Conservation (phyloP, 1,139 yeast species). For the Debaryomyces sp. region DNA sequence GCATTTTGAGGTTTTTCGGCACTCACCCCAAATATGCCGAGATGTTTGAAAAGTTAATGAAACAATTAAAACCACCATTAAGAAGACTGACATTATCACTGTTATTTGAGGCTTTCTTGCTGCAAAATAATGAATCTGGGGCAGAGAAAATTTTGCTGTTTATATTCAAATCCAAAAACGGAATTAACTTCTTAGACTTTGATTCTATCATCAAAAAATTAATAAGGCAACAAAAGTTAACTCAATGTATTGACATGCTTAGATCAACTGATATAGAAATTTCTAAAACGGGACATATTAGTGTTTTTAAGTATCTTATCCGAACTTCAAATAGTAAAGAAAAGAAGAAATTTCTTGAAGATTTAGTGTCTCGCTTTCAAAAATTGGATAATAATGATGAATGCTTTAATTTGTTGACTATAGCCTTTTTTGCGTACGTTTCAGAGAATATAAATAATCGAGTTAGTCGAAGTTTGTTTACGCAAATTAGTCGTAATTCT, state of each 20-base stretch:
- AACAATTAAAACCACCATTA: conserved; percentile 30
- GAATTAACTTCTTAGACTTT: conserved; percentile 30
- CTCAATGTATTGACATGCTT: conserved; percentile 27
- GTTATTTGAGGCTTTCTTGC: conserved; percentile 33
- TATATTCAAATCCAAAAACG: conserved; percentile 32
- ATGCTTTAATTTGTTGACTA: conserved; percentile 13
- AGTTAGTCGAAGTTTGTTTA: conserved; percentile 14
- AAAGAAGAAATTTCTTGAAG: conserved; percentile 14
- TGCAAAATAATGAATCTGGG: conserved; percentile 28
- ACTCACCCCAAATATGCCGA: conserved; percentile 6
- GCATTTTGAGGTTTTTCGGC: conserved; percentile 19
- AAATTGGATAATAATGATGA: conserved; percentile 15
- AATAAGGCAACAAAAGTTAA: conserved; percentile 26
- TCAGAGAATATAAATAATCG: conserved; percentile 14
- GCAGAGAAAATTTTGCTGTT: conserved; percentile 34
- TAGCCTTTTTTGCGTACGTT: conserved; percentile 14
- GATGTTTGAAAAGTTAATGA: conserved; percentile 23
- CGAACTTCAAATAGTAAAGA: conserved; percentile 1
- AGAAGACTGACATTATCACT: conserved; percentile 36
- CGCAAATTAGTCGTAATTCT: not conserved
- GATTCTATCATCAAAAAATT: conserved; percentile 29
- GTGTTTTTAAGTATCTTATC: conserved; percentile 22
- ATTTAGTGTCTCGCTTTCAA: conserved; percentile 14
- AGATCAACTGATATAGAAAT: conserved; percentile 20
- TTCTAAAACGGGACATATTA: conserved; percentile 29